Evolutionary conservation across 1,284 basidiomycete genomes (phyloP), one percentile per base, ranked within the genome.

Genomic region (Trichosporon sp.): DNA sequence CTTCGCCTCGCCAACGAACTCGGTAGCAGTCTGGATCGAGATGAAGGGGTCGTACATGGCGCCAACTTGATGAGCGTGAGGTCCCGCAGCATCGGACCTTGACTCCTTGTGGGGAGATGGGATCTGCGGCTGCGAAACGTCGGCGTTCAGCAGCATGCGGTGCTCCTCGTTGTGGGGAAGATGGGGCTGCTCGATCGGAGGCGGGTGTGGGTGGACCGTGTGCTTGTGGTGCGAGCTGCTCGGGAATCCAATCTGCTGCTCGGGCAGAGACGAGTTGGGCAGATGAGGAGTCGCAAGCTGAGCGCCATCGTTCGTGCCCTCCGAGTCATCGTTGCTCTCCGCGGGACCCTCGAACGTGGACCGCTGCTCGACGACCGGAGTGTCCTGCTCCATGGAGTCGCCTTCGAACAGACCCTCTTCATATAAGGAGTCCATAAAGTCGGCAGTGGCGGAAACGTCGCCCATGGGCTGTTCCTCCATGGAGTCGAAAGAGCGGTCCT

Each of bases 41-140:
- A 84, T 77, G 78, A 84, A 85, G 4, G 84, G 84, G 70, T 85
- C 84, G 21, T 80, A 80, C 38, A 85, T 74, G 7, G 79, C 70
- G 1, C 83, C 83, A 12, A 73, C 72, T 72, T 84, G 84, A 72
- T 82, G 80, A 0, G 80, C 78, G 37, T 79, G 76, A 8, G 80
- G 76, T 0, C 71, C 70, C 1, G 76, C 68, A 8, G 70, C 43
- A 1, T 35, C 56, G 3, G 14, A 26, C 16, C 56, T 66, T 11
- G 65, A 51, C 26, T 32, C 46, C 5, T 38, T 35, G 59, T 37
- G 16, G 11, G 64, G 26, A 11, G 61, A 38, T 16, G 68, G 65
- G n/a, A 74, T 71, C 64, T 61, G 66, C 0, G 83, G 83, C 70
- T 80, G 76, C 21, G 77, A 69, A 3, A 78, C 82, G 56, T 84